phyloP scores from a whole-genome alignment of 352 stramenopile species.

The Saprolegnia diclina region DNA sequence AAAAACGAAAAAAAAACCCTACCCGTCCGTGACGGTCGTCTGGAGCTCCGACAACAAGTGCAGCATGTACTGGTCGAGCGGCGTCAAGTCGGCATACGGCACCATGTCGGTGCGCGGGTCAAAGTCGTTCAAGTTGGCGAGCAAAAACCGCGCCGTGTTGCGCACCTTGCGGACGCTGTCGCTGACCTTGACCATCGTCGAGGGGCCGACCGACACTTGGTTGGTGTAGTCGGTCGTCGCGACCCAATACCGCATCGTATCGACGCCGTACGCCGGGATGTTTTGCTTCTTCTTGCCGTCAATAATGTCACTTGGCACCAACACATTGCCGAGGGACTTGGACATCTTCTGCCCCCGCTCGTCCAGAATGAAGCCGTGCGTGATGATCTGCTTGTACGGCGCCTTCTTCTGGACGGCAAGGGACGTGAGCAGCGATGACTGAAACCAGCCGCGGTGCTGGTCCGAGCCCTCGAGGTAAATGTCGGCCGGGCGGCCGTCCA shows the following conservation, averaged over 20 bases:
- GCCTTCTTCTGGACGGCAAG: conserved; percentile 72
- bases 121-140: conserved; percentile 95
- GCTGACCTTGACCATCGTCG: conserved; percentile 86
- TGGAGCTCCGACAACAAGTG: conserved; percentile 82
- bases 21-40: conserved; percentile 78
- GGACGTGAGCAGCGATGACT: conserved; percentile 95
- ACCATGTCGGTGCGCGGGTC: conserved; percentile 74
- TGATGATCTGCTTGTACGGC: conserved; percentile 97
- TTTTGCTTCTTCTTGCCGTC: conserved; percentile 76
- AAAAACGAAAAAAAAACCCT: conserved; percentile 27
- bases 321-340: conserved; percentile 97
- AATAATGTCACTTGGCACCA: conserved; percentile 94
- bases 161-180: conserved; percentile 82
- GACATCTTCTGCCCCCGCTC: conserved; percentile 99
- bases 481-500: conserved; percentile 80
- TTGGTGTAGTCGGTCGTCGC: conserved; percentile 95
- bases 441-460: conserved; percentile 98
- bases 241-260: conserved; percentile 98
- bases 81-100: conserved; percentile 82
- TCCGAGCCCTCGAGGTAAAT: conserved; percentile 97
- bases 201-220: conserved; percentile 91
- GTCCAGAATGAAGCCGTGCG: conserved; percentile 98
- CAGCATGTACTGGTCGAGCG: conserved; percentile 96
- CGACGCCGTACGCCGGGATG: conserved; percentile 90
- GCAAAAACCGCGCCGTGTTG: conserved; percentile 96